Percentiles rank a stretch among this genome's conserved stretches.
Conservation (phyloP, 129 eudicot species). For the Saposhnikovia divaricata region DNA sequence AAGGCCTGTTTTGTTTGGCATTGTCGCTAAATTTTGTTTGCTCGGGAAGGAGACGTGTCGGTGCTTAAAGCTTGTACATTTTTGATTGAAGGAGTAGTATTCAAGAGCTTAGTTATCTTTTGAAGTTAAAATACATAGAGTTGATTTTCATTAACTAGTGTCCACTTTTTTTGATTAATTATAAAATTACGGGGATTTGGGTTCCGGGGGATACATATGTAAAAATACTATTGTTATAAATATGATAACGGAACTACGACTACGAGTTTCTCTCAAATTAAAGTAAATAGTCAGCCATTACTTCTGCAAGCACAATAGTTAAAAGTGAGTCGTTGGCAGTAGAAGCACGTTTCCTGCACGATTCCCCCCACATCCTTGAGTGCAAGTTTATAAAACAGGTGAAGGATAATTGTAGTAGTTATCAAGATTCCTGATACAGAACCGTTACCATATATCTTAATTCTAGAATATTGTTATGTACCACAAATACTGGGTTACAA, state of each 20-base stretch:
- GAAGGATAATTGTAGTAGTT: background rate
- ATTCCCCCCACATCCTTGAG: background rate
- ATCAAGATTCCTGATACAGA: background rate
- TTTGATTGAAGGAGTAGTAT: background rate
- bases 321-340: no score
- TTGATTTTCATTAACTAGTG: no score
- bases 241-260: no score
- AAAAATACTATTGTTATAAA: no score
- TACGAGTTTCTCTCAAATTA: no score
- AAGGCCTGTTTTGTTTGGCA: background rate
- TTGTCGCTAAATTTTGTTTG: background rate
- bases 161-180: no score
- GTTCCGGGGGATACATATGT: no score
- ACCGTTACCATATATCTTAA: background rate
- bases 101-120: background rate
- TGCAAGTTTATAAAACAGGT: background rate
- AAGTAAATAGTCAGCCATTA: no score
- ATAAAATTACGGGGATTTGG: no score
- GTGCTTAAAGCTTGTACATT: background rate
- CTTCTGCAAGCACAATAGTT: no score
- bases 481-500: background rate
- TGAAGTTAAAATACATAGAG: no score
- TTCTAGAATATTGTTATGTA: background rate
- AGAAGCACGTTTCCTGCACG: background rate
- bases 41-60: background rate